These are phyloP conservation scores for Aspergillus pseudoglaucus DNA, from an alignment of 2,329 filamentous ascomycete genomes.

Conservation along the genomic window DNA sequence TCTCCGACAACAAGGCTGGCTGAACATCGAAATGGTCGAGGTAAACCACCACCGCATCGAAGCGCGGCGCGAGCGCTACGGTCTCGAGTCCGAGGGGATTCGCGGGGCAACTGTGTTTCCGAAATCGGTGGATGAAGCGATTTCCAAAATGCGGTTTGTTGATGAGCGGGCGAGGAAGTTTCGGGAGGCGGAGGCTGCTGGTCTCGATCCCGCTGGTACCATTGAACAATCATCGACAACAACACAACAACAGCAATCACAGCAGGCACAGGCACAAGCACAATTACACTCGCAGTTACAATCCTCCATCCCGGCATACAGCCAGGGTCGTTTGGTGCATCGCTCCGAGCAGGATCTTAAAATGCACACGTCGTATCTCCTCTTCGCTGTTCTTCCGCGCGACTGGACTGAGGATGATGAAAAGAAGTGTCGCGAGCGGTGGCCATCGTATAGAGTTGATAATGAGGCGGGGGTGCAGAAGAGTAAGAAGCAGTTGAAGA, in stretches of 20 bases:
- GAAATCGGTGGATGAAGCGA: conserved; percentile 67
- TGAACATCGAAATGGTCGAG: conserved; percentile 90
- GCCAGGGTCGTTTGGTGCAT: conserved; percentile 71
- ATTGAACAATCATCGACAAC: background rate
- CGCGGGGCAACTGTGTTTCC: conserved; percentile 62
- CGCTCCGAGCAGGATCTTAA: conserved; percentile 83
- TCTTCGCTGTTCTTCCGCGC: conserved; percentile 83
- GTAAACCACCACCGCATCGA: conserved; percentile 73
- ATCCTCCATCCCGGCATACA: conserved; percentile 50
- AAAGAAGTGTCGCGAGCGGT: conserved; percentile 56
- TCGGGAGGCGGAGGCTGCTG: conserved; percentile 40
- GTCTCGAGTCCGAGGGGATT: conserved; percentile 61
- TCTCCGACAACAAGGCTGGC: conserved; percentile 77
- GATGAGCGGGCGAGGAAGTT: conserved; percentile 63
- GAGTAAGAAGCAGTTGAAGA: conserved; percentile 35
- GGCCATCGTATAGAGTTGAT: conserved; percentile 52
- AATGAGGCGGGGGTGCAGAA: conserved; percentile 20
- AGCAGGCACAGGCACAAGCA: conserved; percentile 26
- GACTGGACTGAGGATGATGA: conserved; percentile 84
- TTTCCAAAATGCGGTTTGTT: conserved; percentile 65
- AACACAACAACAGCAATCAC: conserved; percentile 18
- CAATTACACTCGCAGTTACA: background rate
- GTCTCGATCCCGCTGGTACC: background rate
- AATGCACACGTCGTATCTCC: conserved; percentile 93
- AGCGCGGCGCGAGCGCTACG: conserved; percentile 72